Base-by-base conservation (phyloP, 345 rosid genomes). In the Odontarrhena argentea region DNA sequence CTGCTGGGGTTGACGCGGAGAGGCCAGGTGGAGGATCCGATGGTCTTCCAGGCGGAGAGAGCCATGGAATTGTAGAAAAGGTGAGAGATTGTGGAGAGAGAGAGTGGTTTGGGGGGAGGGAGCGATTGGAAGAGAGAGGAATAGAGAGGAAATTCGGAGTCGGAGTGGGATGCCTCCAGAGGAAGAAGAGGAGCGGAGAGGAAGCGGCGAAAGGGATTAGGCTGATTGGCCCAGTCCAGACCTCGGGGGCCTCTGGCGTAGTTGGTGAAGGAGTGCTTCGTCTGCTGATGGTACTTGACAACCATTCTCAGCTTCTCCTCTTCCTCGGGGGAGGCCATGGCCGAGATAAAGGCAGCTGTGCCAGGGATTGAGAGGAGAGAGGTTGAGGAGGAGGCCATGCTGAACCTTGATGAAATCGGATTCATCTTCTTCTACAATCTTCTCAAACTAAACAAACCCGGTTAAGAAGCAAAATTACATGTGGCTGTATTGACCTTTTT, bases 1-100 rank as follows among this genome's bases (percentile, higher is more conserved):
- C 97, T 91, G 70, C 97, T 88, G 54, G 97, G 97, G 83, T 91
- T 91, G 58, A 85, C 96, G 65, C 96, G 86, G 70, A 91, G 96
- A 2, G 97, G 86, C 96, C 97, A 91, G 6, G 93, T 91, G 68
- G 97, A 91, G 55, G 43, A 50, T 0, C 91, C 91, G 62, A 85
- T 74, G 12, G 94, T 71, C 72, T 91, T 91, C 97, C 97, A 91
- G 44, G 96, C 96, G 56, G 96, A 91, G 37, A 91, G 91, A n/a
- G 97, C 89, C 30, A 91, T 79, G 30, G 96, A 88, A 35, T 88
- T 79, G 67, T 79, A 85, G 63, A 91, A 83, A 9, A 88, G 69
- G 67, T 74, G 87, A 42, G 97, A 88, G 37, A 91, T 79, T 32
- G 97, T 47, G 24, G 93, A 49, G 28, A 79, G 60, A 0, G 89